These are phyloP conservation scores for Solanum pimpinellifolium DNA, from an alignment of 257 asterid species.

Conservation along the genomic window DNA sequence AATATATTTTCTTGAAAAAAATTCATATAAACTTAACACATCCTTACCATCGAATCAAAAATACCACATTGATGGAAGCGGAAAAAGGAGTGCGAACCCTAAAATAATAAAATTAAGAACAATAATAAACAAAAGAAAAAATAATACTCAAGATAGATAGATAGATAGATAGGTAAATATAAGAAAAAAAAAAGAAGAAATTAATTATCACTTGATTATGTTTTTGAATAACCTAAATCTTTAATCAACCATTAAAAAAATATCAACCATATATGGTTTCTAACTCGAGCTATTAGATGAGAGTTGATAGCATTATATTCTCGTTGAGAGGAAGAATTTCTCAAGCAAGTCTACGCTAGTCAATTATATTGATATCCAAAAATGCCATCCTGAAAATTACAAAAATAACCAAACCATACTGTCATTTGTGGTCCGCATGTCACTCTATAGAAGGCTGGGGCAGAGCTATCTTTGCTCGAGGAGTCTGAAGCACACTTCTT, in stretches of 20 bases:
- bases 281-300: background rate
- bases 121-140: no score
- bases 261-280: background rate
- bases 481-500: background rate
- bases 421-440: background rate
- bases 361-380: background rate
- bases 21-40: no score
- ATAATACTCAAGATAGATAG: no score
- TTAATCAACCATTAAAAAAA: background rate
- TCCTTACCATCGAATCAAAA: background rate
- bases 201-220: background rate
- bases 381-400: no score
- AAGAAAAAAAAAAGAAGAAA: no score
- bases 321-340: background rate
- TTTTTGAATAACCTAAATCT: background rate
- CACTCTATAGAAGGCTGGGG: background rate
- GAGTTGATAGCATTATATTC: background rate
- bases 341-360: background rate
- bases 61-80: background rate
- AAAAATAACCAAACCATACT: background rate
- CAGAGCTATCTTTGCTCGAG: background rate
- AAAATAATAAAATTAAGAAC: background rate
- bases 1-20: no score
- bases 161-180: no score
- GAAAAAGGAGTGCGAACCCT: background rate